Conservation (phyloP, 2,329 filamentous ascomycete genomes). For the Colletotrichum theobromicola region DNA sequence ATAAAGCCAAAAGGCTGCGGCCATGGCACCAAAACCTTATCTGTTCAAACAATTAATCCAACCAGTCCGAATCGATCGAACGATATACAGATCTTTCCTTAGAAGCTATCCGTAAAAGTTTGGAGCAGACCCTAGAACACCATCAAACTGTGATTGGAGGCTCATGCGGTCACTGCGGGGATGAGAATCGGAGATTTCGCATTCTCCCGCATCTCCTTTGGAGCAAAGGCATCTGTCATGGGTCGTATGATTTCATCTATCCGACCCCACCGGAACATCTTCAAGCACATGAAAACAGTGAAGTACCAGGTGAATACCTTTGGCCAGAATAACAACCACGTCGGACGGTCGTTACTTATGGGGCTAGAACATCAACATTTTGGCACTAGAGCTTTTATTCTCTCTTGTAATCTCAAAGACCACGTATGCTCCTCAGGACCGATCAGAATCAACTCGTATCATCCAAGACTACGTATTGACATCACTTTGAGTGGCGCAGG, state of each 20-base stretch:
- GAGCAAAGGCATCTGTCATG: background rate
- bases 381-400: background rate
- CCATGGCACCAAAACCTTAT: background rate
- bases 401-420: background rate
- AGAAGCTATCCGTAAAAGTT: background rate
- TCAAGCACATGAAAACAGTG: background rate
- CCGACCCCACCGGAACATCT: background rate
- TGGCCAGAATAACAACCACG: background rate
- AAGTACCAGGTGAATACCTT: background rate
- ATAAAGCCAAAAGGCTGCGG: background rate
- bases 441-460: rapidly evolving
- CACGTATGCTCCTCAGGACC: background rate
- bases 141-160: background rate
- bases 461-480: background rate
- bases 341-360: background rate
- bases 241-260: background rate
- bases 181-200: background rate
- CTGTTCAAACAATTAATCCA: background rate
- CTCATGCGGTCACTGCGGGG: background rate
- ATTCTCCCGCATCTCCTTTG: background rate
- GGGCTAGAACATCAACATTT: background rate
- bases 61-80: background rate
- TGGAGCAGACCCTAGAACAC: background rate
- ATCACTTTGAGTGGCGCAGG: rapidly evolving
- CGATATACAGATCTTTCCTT: background rate